Base-by-base conservation (phyloP, 352 stramenopile species). In the Phytophthora agathidicida region DNA sequence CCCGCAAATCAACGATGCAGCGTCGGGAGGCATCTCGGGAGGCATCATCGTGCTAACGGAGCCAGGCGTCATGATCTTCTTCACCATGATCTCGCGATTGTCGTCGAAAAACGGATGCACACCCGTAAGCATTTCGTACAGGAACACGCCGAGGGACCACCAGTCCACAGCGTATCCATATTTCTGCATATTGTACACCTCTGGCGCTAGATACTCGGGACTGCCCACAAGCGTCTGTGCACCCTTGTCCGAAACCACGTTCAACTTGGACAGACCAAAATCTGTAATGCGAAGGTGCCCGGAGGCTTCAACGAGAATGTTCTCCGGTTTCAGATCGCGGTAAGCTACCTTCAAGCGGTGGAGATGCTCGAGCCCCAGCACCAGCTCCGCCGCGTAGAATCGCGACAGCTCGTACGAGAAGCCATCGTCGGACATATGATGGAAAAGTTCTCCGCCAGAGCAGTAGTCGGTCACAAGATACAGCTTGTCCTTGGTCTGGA, bases 361-460 rank as follows among this genome's bases (percentile, higher is more conserved):
- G 47, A 99, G 82, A 69, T 99, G 83, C 49, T 99, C 94, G 11
- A 99, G 69, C 0, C 94, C 83, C 11, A 92, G 61, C 43, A 98
- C 93, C 36, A 99, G 92, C 73, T 99, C 97, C 1, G 94, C 97
- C 9, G 97, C 79, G 71, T 99, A 99, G 65, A 99, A 99, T 30
- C 73, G 64, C 28, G 75, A 83, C 32, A 91, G 67, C 39, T 93
- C 80, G 31, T 83, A 78, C 13, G 72, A 63, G 26, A 88, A 83
- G 9, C 89, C 82, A 27, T 80, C 70, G 62, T 99, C 96, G 5
- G 94, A 79, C 75, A 99, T 98, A 48, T 99, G 93, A 39, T 98
- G 86, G 70, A 99, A 99, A 5, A 99, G 77, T 75, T 99, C 98
- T 42, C 98, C 98, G 36, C 94, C 94, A 51, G 82, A 94, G 59